Conservation (phyloP, 2,329 filamentous ascomycete genomes). For the Escovopsis sp. region DNA sequence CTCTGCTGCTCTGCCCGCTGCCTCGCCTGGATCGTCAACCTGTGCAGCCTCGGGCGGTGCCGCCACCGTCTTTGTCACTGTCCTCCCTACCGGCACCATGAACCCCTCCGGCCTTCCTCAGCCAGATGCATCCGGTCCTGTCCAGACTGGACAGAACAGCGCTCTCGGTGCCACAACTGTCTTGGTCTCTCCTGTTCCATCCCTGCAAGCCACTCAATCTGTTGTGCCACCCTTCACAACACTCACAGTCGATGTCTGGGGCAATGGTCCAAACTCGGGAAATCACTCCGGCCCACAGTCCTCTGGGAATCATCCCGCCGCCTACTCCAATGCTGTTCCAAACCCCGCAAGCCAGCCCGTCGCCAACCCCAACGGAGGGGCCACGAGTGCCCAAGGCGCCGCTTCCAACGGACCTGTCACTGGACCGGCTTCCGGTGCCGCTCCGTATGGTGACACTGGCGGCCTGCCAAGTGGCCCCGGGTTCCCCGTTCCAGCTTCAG, state of each 20-base stretch:
- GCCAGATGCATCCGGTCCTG: slow-evolving; percentile 7
- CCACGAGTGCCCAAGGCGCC: slow-evolving; percentile 6
- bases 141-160: slow-evolving; percentile 9
- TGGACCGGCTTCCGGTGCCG: background rate
- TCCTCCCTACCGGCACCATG: slow-evolving; percentile 20
- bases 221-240: slow-evolving; percentile 19
- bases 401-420: slow-evolving; percentile 2
- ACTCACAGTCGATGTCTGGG: slow-evolving; percentile 22
- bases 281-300: slow-evolving; percentile 4
- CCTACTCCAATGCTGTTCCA: slow-evolving; percentile 6
- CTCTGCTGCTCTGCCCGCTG: slow-evolving; percentile 7
- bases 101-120: slow-evolving; percentile 4
- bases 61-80: slow-evolving; percentile 34
- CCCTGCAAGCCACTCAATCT: slow-evolving; percentile 6
- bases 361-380: slow-evolving; percentile 6
- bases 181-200: slow-evolving; percentile 12
- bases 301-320: slow-evolving; percentile 6
- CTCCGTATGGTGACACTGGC: slow-evolving; percentile 1
- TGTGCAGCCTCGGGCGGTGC: slow-evolving; percentile 26
- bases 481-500: slow-evolving; percentile 2
- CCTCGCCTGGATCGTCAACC: slow-evolving; percentile 13
- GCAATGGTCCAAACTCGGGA: slow-evolving; percentile 6
- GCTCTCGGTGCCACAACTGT: slow-evolving; percentile 13
- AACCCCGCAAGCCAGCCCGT: slow-evolving; percentile 9
- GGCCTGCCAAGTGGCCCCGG: background rate